Conservation (phyloP, 495 filamentous ascomycete species). For the Xylaria cubensis region DNA sequence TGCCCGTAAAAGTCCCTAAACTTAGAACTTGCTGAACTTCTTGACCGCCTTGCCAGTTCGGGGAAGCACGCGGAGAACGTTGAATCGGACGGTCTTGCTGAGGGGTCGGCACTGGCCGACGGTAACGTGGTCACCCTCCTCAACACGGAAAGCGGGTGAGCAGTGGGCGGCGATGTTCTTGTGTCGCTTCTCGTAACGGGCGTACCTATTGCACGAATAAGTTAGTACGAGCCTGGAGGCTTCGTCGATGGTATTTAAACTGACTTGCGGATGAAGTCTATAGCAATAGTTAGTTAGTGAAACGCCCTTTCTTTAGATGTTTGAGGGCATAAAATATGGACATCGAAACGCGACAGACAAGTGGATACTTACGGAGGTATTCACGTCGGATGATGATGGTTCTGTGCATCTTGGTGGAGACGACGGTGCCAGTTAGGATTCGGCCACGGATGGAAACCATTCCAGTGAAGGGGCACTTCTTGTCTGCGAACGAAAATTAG, state of each 20-base stretch:
- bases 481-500: constrained; percentile 67
- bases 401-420: constrained; percentile 99
- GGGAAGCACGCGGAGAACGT: constrained; percentile 95
- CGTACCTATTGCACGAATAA: constrained; percentile 59
- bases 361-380: constrained; percentile 68
- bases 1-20: constrained; percentile 54
- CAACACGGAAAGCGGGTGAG: constrained; percentile 98
- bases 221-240: constrained; percentile 2
- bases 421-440: constrained; percentile 98
- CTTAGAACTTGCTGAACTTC: constrained; percentile 97
- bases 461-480: constrained; percentile 99
- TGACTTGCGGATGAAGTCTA: constrained; percentile 31
- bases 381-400: constrained; percentile 99
- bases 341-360: not conserved
- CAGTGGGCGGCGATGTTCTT: constrained; percentile 99
- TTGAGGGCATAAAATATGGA: not conserved
- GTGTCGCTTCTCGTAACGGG: constrained; percentile 99
- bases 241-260: not conserved
- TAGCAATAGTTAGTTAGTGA: constrained; percentile 18
- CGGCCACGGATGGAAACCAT: constrained; percentile 97
- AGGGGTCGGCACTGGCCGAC: constrained; percentile 99
- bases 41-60: constrained; percentile 97
- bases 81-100: constrained; percentile 99
- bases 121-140: constrained; percentile 98
- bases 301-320: not conserved